These are phyloP conservation scores for Acanthamoeba castellanii DNA, from an alignment of 208 protist genomes.

Conservation along the genomic window DNA sequence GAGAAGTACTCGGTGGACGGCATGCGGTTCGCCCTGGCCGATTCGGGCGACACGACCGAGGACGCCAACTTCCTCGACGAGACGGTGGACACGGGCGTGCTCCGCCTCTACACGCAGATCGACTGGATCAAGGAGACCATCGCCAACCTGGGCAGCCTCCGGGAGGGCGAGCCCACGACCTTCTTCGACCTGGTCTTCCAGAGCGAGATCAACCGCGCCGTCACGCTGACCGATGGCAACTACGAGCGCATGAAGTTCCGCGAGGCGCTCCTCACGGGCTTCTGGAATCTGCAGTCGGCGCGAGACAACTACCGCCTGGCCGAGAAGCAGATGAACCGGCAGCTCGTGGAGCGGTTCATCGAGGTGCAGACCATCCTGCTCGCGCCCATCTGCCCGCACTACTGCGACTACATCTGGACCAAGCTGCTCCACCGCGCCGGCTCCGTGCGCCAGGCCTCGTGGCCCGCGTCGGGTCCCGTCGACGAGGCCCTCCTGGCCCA, in stretches of 20 bases:
- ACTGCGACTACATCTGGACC: slow-evolving; percentile 96
- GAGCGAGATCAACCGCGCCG: slow-evolving; percentile 94
- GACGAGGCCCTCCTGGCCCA: slow-evolving; percentile 90
- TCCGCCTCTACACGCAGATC: slow-evolving; percentile 97
- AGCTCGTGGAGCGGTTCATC: slow-evolving; percentile 94
- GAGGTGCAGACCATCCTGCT: slow-evolving; percentile 95
- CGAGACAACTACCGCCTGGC: slow-evolving; percentile 95
- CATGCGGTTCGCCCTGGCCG: slow-evolving; percentile 97
- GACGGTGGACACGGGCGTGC: slow-evolving; percentile 95
- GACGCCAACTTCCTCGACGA: slow-evolving; percentile 99
- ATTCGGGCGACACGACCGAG: slow-evolving; percentile 98
- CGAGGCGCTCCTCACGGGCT: slow-evolving; percentile 95
- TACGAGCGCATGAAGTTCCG: slow-evolving; percentile 97
- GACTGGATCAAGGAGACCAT: slow-evolving; percentile 93
- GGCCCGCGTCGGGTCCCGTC: slow-evolving; percentile 88
- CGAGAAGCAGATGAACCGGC: slow-evolving; percentile 89
- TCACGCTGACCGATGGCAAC: slow-evolving; percentile 90
- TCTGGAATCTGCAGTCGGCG: slow-evolving; percentile 95
- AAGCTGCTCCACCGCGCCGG: slow-evolving; percentile 88
- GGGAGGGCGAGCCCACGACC: slow-evolving; percentile 18
- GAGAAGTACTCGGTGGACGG: slow-evolving; percentile 89
- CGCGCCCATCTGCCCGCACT: slow-evolving; percentile 97
- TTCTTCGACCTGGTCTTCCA: slow-evolving; percentile 94
- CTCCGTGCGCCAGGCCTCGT: slow-evolving; percentile 65
- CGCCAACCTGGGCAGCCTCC: neutral